Evolutionary conservation across 2,329 filamentous ascomycete species (phyloP), one percentile per base, ranked within the genome.

Genomic region (Sclerotiophoma versabilis): DNA sequence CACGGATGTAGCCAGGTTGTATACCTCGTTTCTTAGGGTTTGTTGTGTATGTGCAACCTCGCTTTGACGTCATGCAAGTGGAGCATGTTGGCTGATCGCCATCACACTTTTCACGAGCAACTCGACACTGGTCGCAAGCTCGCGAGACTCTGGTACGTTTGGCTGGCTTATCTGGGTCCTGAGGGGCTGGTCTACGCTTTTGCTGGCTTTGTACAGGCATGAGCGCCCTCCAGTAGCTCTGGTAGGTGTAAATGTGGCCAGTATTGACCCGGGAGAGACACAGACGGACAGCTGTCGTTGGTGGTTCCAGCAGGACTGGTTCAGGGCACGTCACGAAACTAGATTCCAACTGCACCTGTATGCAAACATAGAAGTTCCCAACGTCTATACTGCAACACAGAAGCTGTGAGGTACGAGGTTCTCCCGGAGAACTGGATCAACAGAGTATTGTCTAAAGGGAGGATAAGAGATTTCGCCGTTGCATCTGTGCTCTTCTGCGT

Each of bases 1-100:
- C 88, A 27, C 89, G 83, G 49, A 93, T 87, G 67, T 92, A 92
- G 14, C 90, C 90, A n/a, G 90, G 90, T 64, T 89, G 89, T 10
- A 93, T 85, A 4, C 90, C 90, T 59, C 90, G 82, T 72, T 92
- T 92, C 74, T 91, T 91, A 7, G 88, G 86, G 48, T 85, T 86
- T 48, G 87, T 83, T 57, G 88, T 85, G 71, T 92, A 93, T 14
- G 87, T 87, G 71, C 90, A 93, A 27, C 80, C 72, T 42, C 89
- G 81, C 48, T 83, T 84, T 56, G 88, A 83, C 4, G 83, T 78
- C 6, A 81, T 80, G 75, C 89, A 92, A 2, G 87, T 87, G 39
- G 84, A 85, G 70, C 89, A 92, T 12, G 79, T 78, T 5, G 88
- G 88, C 60, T 86, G 84, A 10, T 79, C 78, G 14, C 89, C 89